Conservation (phyloP, 345 rosid species). For the Reutealis trisperma region DNA sequence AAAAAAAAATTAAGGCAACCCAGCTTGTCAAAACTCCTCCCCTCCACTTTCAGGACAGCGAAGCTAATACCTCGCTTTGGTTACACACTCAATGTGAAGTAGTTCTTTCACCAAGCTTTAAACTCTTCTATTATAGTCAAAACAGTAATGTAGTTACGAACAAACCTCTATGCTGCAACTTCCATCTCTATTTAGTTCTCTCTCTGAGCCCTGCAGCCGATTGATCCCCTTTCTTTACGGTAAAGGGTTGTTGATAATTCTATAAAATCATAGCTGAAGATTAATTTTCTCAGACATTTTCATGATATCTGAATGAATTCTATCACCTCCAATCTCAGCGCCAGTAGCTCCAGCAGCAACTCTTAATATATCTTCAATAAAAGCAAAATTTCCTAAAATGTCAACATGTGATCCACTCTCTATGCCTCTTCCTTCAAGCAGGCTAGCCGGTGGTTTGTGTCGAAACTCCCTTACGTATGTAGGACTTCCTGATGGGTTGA, state of each 20-base stretch:
- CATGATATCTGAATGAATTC: slow-evolving; percentile 51
- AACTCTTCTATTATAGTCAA: neutral
- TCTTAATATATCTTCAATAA: slow-evolving; percentile 65
- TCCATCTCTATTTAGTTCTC: slow-evolving; percentile 11
- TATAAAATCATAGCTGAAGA: slow-evolving; percentile 35
- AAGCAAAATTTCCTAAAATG: slow-evolving; percentile 65
- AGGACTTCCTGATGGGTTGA: slow-evolving; percentile 59
- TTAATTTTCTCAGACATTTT: slow-evolving; percentile 53
- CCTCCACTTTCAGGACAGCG: neutral
- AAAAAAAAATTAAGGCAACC: neutral
- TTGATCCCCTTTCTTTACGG: neutral
- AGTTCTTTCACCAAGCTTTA: neutral
- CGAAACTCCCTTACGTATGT: slow-evolving; percentile 54
- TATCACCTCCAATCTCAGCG: slow-evolving; percentile 59
- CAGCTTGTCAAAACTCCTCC: neutral
- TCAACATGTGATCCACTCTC: slow-evolving; percentile 72
- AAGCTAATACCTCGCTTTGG: neutral
- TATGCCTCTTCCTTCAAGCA: slow-evolving; percentile 54
- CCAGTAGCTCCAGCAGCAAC: slow-evolving; percentile 64
- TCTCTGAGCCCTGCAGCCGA: neutral
- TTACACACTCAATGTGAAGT: neutral
- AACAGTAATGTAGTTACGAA: slow-evolving; percentile 8
- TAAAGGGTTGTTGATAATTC: neutral
- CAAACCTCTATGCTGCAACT: slow-evolving; percentile 5
- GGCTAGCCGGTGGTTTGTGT: slow-evolving; percentile 53